Evolutionary conservation across 495 filamentous ascomycete genomes (phyloP), one percentile per base, ranked within the genome.

Genomic region (Thermothielavioides terrestris): DNA sequence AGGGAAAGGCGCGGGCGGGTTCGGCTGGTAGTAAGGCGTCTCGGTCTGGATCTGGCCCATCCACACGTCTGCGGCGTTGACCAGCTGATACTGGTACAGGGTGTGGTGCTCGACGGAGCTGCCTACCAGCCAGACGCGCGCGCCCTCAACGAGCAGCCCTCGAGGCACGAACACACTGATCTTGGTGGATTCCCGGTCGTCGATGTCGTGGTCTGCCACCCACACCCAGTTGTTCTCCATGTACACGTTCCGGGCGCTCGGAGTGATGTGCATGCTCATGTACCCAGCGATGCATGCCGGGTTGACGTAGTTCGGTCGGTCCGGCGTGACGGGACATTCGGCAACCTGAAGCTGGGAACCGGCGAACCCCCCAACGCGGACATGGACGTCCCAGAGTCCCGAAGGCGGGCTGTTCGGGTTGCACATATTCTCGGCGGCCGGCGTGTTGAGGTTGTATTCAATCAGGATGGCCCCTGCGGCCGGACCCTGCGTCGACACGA

Each of bases 151-250:
- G 37, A 89, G 72, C n/a, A 91, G 70, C 40, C 89, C 90, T 43
- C 90, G 85, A 20, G 86, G 89, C 45, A 84, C 92, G 71, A 81
- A 96, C 49, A 96, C 77, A 63, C 85, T 84, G 68, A 94, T 83
- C 63, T 89, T 89, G 3, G 73, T 76, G 27, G 70, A 63, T 50
- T 78, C 78, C 64, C 83, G 78, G 56, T 86, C 82, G 9, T 72
- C 54, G 2, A 81, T 75, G 61, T 96, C 90, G 68, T 96, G 90
- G 61, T 95, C 91, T 1, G 90, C 81, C 25, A 88, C 86, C 90
- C 91, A 97, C 59, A 86, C 80, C 91, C 91, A 97, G 52, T 77
- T 81, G 67, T 97, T 95, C 68, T 95, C 89, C 40, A 94, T 66
- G 64, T 94, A 92, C 9, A 79, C 53, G 14, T 82, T 77, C 20